Base-by-base conservation (phyloP, 345 rosid species). In the Citrus glauca region DNA sequence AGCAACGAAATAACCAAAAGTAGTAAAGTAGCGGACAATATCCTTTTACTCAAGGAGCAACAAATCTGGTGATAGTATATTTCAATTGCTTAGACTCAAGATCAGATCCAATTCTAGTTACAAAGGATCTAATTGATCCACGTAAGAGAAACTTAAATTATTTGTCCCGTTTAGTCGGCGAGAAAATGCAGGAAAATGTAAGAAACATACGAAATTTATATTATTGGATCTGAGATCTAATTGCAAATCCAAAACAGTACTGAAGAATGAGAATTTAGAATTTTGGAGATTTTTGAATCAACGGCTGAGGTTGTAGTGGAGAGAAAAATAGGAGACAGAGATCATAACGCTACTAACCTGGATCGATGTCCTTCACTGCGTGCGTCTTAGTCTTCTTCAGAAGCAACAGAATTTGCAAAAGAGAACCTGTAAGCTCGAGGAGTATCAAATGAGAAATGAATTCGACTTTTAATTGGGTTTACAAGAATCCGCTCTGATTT, bases 151-250 rank as follows among this genome's bases (percentile, higher is more conserved):
- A 38, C 33, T 33, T 2, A 2, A 73, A 72, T 1, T 56, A 19
- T 9, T 6, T 4, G 7, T 7, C 42, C 40, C n/a, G 27, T 60
- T 73, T 40, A 55, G 76, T 9, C 38, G 2, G 27, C 5, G 56
- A 73, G 25, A 33, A 60, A 73, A 73, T 59, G 68, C 8, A 60
- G 35, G 33, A 33, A 60, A 61, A 8, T 9, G 8, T 6, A 72
- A 35, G 35, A 24, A 72, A 57, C 45, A 22, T 1, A 24, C 6
- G 17, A 48, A 50, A 60, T 35, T 72, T 4, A 16, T 16, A 73
- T 27, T 17, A 2, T 38, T 17, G 67, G 76, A 73, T 73, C 76
- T 40, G 25, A 61, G 67, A 73, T 73, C 76, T 60, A 60, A 35
- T 24, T 35, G 50, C 30, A 38, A 56, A 72, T 33, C 30, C 17